Percentiles rank a stretch among this genome's conserved stretches.
Evolutionary conservation across 1,139 yeast species (phyloP).

Genomic region (Fermentozyma sake): DNA sequence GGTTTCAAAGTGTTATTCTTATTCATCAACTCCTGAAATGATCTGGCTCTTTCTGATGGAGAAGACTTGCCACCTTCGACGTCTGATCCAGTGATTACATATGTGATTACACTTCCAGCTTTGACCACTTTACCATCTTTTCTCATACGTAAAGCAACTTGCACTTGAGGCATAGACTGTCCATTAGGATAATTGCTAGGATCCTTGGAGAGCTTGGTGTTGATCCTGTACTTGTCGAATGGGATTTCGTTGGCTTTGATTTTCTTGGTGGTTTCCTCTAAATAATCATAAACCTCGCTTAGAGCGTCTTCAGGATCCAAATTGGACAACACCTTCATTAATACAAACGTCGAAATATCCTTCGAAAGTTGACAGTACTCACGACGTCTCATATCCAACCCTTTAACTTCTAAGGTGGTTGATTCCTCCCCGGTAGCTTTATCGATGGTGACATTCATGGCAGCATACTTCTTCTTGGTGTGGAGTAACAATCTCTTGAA

Average conservation of each 20-base stretch:
- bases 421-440: constrained; percentile 48
- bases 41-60: constrained; percentile 75
- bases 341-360: constrained; percentile 74
- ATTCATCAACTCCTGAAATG: constrained; percentile 64
- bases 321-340: constrained; percentile 68
- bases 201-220: constrained; percentile 72
- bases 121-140: constrained; percentile 79
- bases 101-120: constrained; percentile 89
- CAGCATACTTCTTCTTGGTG: constrained; percentile 98
- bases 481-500: constrained; percentile 81
- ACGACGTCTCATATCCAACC: constrained; percentile 95
- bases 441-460: constrained; percentile 56
- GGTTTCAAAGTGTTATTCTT: constrained; percentile 52
- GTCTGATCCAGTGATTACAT: constrained; percentile 55
- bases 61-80: constrained; percentile 34
- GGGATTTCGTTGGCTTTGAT: constrained; percentile 60
- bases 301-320: constrained; percentile 76
- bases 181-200: constrained; percentile 74
- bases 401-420: constrained; percentile 78
- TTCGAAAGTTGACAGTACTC: constrained; percentile 92
- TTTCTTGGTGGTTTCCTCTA: constrained; percentile 57
- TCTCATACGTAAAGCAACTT: constrained; percentile 79
- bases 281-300: constrained; percentile 64
- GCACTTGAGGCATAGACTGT: constrained; percentile 87
- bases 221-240: constrained; percentile 63